phyloP scores from a whole-genome alignment of 73 alveolate species.

The Symbiodinium natans region DNA sequence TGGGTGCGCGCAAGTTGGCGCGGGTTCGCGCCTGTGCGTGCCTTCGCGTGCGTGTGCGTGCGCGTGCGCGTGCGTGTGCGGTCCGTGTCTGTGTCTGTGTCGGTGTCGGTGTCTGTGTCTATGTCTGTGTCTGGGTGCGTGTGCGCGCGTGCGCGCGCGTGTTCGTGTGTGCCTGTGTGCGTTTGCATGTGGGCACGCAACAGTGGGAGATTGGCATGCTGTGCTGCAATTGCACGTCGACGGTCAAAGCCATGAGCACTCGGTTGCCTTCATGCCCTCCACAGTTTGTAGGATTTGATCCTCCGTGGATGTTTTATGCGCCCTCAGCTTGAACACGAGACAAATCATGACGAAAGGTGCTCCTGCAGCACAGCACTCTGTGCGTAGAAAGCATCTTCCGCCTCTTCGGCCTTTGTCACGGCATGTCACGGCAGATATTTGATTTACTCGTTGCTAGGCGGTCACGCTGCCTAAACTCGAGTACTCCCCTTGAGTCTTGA shows the following conservation, averaged over 20 bases:
- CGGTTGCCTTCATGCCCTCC: not conserved
- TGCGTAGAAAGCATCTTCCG: slow-evolving; percentile 88
- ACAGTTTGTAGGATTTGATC: not conserved
- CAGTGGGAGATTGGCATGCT: no score
- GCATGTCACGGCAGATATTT: no score
- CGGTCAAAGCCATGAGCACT: not conserved
- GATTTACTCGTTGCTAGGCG: no score
- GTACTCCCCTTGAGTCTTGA: no score
- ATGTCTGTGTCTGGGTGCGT: not conserved
- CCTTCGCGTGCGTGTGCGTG: not conserved
- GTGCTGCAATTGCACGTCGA: no score
- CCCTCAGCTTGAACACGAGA: no score
- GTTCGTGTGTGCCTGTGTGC: not conserved
- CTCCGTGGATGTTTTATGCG: not conserved
- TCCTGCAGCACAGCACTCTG: slow-evolving; percentile 92
- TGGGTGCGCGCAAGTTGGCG: no score
- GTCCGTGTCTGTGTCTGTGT: not conserved
- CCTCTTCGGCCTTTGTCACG: slow-evolving; percentile 75
- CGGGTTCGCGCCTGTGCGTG: not conserved
- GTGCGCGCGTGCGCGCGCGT: no score
- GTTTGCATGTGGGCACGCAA: not conserved
- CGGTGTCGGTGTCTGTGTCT: not conserved
- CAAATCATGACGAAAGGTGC: no score
- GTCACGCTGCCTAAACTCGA: no score
- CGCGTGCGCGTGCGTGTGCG: not conserved